These are phyloP conservation scores for Ormosia semicastrata DNA, from an alignment of 306 rosid genomes.

Conservation along the genomic window DNA sequence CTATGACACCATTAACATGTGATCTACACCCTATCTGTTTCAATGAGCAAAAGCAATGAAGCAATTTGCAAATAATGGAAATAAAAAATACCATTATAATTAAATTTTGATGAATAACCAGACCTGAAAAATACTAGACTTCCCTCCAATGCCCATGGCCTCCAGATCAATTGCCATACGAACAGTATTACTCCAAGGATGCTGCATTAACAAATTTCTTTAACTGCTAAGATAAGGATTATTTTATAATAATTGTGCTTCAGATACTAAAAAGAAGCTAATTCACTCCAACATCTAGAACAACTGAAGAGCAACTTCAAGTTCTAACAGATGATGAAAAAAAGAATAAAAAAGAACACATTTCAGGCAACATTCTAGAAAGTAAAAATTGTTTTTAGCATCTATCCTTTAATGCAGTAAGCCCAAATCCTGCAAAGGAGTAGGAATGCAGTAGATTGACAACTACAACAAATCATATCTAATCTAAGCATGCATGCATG, in stretches of 20 bases:
- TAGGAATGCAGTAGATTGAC: background rate
- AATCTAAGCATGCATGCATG: background rate
- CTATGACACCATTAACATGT: background rate
- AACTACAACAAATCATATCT: background rate
- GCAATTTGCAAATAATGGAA: background rate
- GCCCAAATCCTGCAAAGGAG: background rate
- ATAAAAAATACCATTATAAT: background rate
- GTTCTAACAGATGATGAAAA: background rate
- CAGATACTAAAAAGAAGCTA: background rate
- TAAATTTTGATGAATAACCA: constrained; percentile 31
- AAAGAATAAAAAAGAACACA: background rate
- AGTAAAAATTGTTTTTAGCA: background rate
- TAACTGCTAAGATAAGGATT: background rate
- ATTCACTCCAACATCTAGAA: background rate
- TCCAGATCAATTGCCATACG: constrained; percentile 89
- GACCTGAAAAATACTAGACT: constrained; percentile 93
- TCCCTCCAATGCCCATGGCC: constrained; percentile 99
- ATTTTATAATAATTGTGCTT: background rate
- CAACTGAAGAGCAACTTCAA: constrained; percentile 2
- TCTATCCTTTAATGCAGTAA: background rate
- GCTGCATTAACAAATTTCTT: constrained; percentile 58
- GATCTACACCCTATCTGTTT: background rate
- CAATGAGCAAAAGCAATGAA: background rate
- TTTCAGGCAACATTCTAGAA: background rate
- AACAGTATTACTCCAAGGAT: constrained; percentile 81